A percentile compares a stretch with the other conserved stretches of the same genome.
Evolutionary conservation across 1,284 basidiomycete genomes (phyloP).

Genomic region (Binderoboletus segoi): DNA sequence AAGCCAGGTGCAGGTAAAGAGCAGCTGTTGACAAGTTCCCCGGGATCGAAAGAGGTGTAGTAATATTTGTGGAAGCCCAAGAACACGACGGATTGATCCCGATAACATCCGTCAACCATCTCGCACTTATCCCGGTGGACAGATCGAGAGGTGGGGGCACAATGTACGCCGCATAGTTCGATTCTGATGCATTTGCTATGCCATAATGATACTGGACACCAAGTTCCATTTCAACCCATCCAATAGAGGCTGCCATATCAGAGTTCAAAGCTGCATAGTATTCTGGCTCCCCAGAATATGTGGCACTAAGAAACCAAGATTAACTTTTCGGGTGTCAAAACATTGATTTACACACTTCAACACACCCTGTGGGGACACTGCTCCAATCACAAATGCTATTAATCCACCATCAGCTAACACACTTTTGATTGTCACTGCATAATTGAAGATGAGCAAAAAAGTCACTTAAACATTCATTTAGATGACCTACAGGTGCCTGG

Average conservation of each 20-base stretch:
- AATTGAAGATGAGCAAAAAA: background rate
- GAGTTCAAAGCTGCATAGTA: constrained; percentile 12
- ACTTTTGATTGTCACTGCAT: constrained; percentile 24
- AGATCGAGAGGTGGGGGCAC: constrained; percentile 21
- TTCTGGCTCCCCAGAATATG: background rate
- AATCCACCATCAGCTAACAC: constrained; percentile 27
- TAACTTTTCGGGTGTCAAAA: too few species aligned
- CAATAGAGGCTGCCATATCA: constrained; percentile 20
- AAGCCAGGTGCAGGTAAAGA: constrained; percentile 6
- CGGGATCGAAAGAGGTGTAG: constrained; percentile 16
- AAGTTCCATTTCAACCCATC: constrained; percentile 30
- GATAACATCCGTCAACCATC: constrained; percentile 33
- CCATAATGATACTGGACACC: constrained; percentile 26
- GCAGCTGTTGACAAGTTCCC: constrained; percentile 4
- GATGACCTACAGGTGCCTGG: constrained; percentile 28
- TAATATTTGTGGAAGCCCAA: constrained; percentile 32
- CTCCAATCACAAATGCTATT: constrained; percentile 26
- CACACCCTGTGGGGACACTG: constrained; percentile 25
- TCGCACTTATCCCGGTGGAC: constrained; percentile 19
- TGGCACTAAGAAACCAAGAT: constrained; percentile 11
- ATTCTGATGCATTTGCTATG: constrained; percentile 6
- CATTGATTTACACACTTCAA: constrained; percentile 19
- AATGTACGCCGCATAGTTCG: constrained; percentile 22
- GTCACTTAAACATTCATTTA: background rate
- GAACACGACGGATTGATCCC: constrained; percentile 29